Conservation (phyloP, 2,329 filamentous ascomycete genomes). For the Colletotrichum sp. region DNA sequence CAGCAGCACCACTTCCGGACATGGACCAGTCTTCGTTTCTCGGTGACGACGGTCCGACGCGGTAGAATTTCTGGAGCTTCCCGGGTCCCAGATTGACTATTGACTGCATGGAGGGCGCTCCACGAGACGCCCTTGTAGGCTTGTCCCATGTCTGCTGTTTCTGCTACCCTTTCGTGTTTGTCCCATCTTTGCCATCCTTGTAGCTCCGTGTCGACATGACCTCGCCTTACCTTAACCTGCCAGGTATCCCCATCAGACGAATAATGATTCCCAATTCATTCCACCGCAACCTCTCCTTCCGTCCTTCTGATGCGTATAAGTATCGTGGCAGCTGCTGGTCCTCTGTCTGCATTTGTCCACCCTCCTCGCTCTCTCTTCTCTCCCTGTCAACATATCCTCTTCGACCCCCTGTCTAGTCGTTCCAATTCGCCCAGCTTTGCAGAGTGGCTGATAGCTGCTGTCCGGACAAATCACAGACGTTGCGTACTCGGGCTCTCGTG, state of each 20-base stretch:
- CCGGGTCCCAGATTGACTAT: constrained; percentile 22
- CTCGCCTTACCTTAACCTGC: constrained; percentile 9
- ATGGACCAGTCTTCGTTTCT: constrained; percentile 40
- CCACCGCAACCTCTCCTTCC: not conserved
- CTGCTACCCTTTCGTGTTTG: not conserved
- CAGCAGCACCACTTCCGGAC: constrained; percentile 8
- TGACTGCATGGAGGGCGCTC: constrained; percentile 3
- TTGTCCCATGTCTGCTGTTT: not conserved
- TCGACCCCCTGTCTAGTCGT: not conserved
- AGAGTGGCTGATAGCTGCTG: not conserved
- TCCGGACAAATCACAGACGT: not conserved
- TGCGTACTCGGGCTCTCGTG: not conserved
- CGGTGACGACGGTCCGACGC: constrained; percentile 60
- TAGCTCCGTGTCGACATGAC: not conserved
- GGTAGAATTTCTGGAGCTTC: constrained; percentile 43
- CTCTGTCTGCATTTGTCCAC: not conserved
- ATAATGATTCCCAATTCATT: not conserved
- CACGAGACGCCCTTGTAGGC: constrained; percentile 21
- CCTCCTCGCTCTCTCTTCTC: not conserved
- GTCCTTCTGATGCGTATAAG: constrained; percentile 4
- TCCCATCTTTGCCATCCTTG: constrained; percentile 1
- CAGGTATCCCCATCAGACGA: not conserved
- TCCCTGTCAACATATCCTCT: not conserved
- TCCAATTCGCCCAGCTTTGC: not conserved
- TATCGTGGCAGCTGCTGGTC: constrained; percentile 3